phyloP scores from a whole-genome alignment of 169 alveolate genomes.

The Cryptosporidium canis region DNA sequence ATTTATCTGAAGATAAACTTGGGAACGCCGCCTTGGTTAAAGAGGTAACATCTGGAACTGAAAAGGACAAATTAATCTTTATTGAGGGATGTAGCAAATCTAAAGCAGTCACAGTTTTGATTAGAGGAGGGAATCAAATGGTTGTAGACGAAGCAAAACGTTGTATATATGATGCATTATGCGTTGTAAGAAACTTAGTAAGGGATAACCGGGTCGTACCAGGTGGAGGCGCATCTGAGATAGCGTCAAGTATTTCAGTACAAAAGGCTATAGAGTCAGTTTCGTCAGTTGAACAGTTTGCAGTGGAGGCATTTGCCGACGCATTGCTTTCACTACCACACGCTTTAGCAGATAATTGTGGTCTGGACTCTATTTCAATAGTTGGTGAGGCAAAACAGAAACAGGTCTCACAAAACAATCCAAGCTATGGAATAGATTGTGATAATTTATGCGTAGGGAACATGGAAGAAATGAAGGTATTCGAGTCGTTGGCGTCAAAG shows the following conservation, averaged over 20 bases:
- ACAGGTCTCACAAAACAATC: constrained; percentile 84
- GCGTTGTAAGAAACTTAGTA: constrained; percentile 94
- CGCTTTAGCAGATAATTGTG: constrained; percentile 97
- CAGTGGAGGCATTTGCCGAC: constrained; percentile 98
- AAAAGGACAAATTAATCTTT: constrained; percentile 92
- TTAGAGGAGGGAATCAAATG: constrained; percentile 97
- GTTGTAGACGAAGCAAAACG: constrained; percentile 97
- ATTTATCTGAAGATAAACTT: constrained; percentile 91
- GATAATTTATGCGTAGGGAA: constrained; percentile 80
- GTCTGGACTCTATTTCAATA: constrained; percentile 91
- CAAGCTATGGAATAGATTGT: constrained; percentile 66
- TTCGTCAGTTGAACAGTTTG: constrained; percentile 94
- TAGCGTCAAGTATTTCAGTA: constrained; percentile 93
- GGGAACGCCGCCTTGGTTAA: constrained; percentile 94
- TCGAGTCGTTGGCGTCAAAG: constrained; percentile 94
- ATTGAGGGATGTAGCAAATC: constrained; percentile 93
- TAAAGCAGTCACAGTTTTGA: constrained; percentile 95
- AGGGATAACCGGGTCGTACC: constrained; percentile 87
- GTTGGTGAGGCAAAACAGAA: constrained; percentile 91
- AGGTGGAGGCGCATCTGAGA: constrained; percentile 99
- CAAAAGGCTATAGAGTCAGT: constrained; percentile 90
- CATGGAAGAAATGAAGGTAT: constrained; percentile 91
- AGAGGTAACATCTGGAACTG: constrained; percentile 95
- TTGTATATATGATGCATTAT: constrained; percentile 97
- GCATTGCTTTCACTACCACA: constrained; percentile 95